Conservation (phyloP, 2,329 filamentous ascomycete genomes). For the Juglanconis juglandina region DNA sequence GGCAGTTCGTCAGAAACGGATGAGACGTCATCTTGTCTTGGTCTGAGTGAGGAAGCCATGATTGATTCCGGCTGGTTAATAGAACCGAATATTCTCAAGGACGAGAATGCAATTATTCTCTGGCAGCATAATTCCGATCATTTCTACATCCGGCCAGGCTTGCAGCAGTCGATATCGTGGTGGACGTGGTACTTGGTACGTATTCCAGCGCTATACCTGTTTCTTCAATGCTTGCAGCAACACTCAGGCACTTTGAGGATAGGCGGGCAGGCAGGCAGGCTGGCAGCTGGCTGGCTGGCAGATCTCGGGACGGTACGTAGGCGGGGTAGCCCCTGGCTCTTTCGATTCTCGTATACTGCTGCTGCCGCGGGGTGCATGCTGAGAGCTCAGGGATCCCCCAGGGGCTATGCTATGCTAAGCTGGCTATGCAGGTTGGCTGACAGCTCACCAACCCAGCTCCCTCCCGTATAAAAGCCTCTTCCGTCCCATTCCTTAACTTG, state of each 20-base stretch:
- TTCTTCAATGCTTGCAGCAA: background rate
- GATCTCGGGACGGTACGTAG: background rate
- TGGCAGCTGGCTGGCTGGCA: background rate
- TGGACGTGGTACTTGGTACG: background rate
- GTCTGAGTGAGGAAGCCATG: background rate
- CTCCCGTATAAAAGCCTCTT: conserved; percentile 4
- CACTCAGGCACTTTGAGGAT: background rate
- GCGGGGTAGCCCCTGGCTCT: too few relatives aligned
- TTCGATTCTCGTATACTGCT: background rate
- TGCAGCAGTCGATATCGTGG: background rate
- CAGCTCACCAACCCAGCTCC: conserved; percentile 3
- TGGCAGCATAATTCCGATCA: background rate
- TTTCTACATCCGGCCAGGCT: background rate
- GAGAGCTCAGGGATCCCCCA: conserved; percentile 1
- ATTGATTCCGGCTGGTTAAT: background rate
- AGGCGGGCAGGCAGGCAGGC: too few relatives aligned
- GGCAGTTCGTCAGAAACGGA: background rate
- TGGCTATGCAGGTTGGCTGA: background rate
- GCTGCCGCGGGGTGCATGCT: background rate
- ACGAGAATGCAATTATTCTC: background rate
- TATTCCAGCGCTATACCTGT: background rate
- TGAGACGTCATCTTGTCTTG: background rate
- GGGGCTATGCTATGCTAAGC: background rate
- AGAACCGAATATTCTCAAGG: background rate
- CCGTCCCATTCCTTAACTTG: background rate